Evolutionary conservation across 2,329 filamentous ascomycete genomes (phyloP).

Genomic region (Xylaria sp.): DNA sequence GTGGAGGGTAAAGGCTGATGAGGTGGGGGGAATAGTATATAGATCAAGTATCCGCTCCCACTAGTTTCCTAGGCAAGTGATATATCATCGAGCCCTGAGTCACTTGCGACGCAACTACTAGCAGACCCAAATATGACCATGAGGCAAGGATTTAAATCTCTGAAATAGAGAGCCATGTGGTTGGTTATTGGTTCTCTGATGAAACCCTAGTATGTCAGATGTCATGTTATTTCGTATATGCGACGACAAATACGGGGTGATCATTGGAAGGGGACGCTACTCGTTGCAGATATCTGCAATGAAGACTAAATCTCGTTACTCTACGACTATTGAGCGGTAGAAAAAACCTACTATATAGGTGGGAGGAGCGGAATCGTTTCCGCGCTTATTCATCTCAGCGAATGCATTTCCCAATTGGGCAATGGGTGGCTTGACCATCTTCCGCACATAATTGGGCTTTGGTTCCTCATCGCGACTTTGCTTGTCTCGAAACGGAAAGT

Average conservation of each 20-base stretch:
- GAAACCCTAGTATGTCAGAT: not conserved
- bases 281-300: not conserved
- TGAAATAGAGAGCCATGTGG: not conserved
- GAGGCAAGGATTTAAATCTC: not conserved
- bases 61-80: not conserved
- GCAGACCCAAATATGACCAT: not conserved
- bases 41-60: not conserved
- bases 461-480: slow-evolving; percentile 3
- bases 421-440: slow-evolving; percentile 6
- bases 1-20: not conserved
- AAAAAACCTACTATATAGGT: not conserved
- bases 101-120: not conserved
- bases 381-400: slow-evolving; percentile 6
- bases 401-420: slow-evolving; percentile 11
- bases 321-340: not conserved
- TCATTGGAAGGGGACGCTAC: not conserved
- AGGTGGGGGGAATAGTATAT: not conserved
- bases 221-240: not conserved
- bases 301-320: not conserved
- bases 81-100: too few species aligned
- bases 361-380: slow-evolving; percentile 22
- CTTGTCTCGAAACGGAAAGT: slow-evolving; percentile 31
- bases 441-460: slow-evolving; percentile 18
- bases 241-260: not conserved
- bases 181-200: not conserved